Percentiles rank a stretch among this genome's conserved stretches.
phyloP scores from a whole-genome alignment of 2,329 filamentous ascomycete species.

The Calonectria multiphialidica region DNA sequence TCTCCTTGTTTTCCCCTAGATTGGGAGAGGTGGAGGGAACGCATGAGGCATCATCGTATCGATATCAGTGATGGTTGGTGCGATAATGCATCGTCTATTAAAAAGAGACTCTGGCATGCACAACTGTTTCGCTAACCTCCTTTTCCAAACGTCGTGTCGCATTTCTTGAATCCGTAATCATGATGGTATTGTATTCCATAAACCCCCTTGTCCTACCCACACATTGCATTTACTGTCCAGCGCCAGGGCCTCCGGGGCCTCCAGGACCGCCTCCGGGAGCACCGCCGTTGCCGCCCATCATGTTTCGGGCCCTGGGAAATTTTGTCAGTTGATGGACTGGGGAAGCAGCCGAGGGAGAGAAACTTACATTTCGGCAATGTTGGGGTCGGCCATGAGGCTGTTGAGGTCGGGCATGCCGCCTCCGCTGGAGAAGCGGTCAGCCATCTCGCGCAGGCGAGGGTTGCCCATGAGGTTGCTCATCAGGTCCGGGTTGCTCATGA shows the following conservation, averaged over 20 bases:
- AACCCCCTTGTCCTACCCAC: conserved; percentile 26
- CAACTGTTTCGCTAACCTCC: conserved; percentile 29
- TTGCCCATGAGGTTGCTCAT: conserved; percentile 96
- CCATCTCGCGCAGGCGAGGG: conserved; percentile 89
- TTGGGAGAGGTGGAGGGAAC: not conserved
- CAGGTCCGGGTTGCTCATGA: conserved; percentile 97
- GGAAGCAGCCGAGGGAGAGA: not conserved
- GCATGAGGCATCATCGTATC: not conserved
- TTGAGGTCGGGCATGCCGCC: conserved; percentile 92
- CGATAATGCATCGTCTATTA: conserved; percentile 38
- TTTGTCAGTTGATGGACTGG: not conserved
- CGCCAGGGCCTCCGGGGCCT: conserved; percentile 41
- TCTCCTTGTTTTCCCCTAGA: not conserved
- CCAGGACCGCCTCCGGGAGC: conserved; percentile 28
- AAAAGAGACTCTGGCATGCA: conserved; percentile 25
- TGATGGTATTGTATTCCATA: conserved; percentile 37
- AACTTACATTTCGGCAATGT: conserved; percentile 91
- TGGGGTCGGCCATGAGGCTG: conserved; percentile 91
- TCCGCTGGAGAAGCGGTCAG: conserved; percentile 79
- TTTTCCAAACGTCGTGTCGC: conserved; percentile 38
- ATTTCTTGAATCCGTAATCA: conserved; percentile 17
- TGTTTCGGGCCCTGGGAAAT: conserved; percentile 56
- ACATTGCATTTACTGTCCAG: conserved; percentile 37
- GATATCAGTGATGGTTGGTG: not conserved
- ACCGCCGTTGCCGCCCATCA: conserved; percentile 57